Evolutionary conservation across 331 rosid species (phyloP), one percentile per base, ranked within the genome.

Genomic region (Acacia concinna): DNA sequence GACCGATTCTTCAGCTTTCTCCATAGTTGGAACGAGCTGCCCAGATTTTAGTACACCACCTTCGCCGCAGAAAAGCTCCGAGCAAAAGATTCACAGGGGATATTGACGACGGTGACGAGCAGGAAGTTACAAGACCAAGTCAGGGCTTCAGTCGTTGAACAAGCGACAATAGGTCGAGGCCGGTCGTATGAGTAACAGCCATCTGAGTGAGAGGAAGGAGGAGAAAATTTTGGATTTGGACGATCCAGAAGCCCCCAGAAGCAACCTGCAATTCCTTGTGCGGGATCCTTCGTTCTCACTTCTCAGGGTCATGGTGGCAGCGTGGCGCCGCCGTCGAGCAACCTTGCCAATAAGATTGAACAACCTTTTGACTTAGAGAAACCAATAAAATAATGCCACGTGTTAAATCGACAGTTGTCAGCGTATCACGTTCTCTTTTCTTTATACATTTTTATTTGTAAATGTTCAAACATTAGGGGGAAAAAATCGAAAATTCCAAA

Each of bases 1-100:
- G 3, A 73, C 81, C 59, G 68, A 74, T 21, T 73, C 57, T 49
- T 74, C 76, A 68, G 89, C 73, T 71, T 84, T 77, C 23, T 67
- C 40, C 40, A 7, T 7, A 7, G 40, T 37, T 37, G 40, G 40
- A 37, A 40, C 64, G 3, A 46, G 71, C 28, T 35, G 0, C 21
- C 21, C 46, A 34, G 71, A n/a, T n/a, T 46, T 46, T 6, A 14
- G 52, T 46, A 18, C 52, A 15, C 2, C 20, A 17, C 5, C n/a
- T 46, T 46, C n/a, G n/a, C n/a, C 10, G 40, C 2, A 46, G 7
- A 46, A 46, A 46, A 6, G 52, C 15, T 15, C n/a, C 6, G 52
- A 46, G n/a, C 8, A 14, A 4, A 46, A 6, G 20, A 46, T 0
- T 46, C 20, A 46, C 52, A 17, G n/a, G 52, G 52, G 51, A 44